Percentiles rank a stretch among this genome's conserved stretches.
Evolutionary conservation across 306 rosid genomes (phyloP).

Genomic region (Aeschynomene evenia): DNA sequence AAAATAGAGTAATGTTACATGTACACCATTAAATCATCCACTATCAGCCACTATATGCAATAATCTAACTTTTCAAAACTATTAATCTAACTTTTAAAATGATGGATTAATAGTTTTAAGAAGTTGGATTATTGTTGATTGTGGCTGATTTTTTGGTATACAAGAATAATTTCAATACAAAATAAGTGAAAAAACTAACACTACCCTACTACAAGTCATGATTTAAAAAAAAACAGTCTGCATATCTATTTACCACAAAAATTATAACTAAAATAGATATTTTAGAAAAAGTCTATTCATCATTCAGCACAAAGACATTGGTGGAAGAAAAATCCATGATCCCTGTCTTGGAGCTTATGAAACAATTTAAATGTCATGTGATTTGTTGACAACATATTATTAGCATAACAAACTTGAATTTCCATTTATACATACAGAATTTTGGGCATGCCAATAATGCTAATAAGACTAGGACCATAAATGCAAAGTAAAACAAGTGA

Average conservation of each 20-base stretch:
- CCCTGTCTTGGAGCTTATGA: not conserved
- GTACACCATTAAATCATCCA: too few relatives aligned
- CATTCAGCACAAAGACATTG: conserved; percentile 1
- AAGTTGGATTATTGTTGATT: too few relatives aligned
- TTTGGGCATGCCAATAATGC: not conserved
- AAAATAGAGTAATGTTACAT: too few relatives aligned
- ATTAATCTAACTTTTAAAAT: too few relatives aligned
- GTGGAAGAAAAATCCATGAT: not conserved
- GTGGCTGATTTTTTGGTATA: too few relatives aligned
- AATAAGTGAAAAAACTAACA: not conserved
- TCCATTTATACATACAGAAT: not conserved
- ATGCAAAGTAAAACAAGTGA: not conserved
- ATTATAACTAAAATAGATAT: not conserved
- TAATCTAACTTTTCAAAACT: too few relatives aligned
- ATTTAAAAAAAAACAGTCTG: not conserved
- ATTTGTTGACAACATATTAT: not conserved
- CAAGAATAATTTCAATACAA: too few relatives aligned
- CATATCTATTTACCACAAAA: not conserved
- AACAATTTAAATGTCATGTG: not conserved
- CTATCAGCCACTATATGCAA: too few relatives aligned
- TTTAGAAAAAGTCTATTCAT: not conserved
- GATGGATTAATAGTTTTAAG: too few relatives aligned
- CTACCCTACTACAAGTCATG: conserved; percentile 4
- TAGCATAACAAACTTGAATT: not conserved
- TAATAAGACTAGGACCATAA: not conserved